Evolutionary conservation across 2,329 filamentous ascomycete species (phyloP), one percentile per base, ranked within the genome.

Genomic region (Ciborinia camelliae): DNA sequence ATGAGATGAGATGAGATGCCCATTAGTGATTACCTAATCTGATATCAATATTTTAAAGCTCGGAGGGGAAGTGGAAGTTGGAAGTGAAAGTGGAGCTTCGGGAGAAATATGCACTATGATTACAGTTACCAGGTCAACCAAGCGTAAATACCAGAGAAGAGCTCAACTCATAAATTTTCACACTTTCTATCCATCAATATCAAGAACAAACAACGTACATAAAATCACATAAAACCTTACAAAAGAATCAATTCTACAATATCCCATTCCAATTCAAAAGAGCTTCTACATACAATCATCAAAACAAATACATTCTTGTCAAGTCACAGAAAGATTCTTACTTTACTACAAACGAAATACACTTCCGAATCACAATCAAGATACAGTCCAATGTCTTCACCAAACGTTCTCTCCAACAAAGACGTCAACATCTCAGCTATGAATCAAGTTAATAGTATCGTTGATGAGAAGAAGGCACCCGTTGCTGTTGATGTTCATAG

Each of bases 361-460:
- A 15, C 45, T 23, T 15, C 30, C n/a, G n/a, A 23, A 14, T 53
- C 51, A 37, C 28, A 53, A 57, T 35, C 47, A 30, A 58, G 37
- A 51, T 51, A 30, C 54, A 43, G 30, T 63, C 63, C 54, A 64
- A 89, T 88, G 85, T 83, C 84, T 75, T 63, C 62, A 50, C 32
- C 61, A 48, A 85, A 81, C 77, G 79, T 88, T 71, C 86, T 91
- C 77, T 79, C 81, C 71, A 79, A 84, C 74, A 87, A 87, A 79
- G 87, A 90, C 79, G 81, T 83, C 78, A 91, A 91, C 78, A 80
- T 80, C 66, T 69, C 81, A 69, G 77, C 84, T 69, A 72, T 70
- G 69, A 67, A 65, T 18, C 66, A 69, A 52, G 43, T 45, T 4
- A 23, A 60, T 20, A 68, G 68, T 64, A 72, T 69, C 62, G 65